phyloP scores from a whole-genome alignment of 1,139 yeast species.

The Hansenula lynferdii region DNA sequence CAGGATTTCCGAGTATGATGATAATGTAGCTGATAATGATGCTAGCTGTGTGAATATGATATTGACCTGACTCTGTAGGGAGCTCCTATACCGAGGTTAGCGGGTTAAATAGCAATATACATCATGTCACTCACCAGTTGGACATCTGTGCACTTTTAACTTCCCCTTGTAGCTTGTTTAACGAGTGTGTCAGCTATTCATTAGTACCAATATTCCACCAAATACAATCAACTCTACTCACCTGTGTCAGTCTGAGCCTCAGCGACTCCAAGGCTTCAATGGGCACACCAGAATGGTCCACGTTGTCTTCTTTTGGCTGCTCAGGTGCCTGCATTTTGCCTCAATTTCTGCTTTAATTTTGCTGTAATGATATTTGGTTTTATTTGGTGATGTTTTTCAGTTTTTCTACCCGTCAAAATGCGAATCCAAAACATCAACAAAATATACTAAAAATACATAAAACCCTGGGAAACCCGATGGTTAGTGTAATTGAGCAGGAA shows the following conservation, averaged over 20 bases:
- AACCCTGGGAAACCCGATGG: no score
- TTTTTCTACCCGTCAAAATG: no score
- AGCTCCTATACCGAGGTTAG: no score
- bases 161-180: constrained; percentile 39
- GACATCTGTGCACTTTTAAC: constrained; percentile 31
- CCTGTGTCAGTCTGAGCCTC: constrained; percentile 53
- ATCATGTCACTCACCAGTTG: constrained; percentile 30
- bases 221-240: constrained; percentile 4
- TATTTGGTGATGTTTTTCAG: neutral
- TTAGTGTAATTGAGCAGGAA: no score
- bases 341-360: no score
- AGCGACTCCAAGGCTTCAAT: constrained; percentile 56
- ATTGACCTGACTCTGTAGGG: constrained; percentile 76
- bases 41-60: constrained; percentile 77
- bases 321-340: constrained; percentile 9
- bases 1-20: constrained; percentile 54
- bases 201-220: neutral
- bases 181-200: constrained; percentile 35
- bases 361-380: no score
- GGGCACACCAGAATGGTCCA: constrained; percentile 41
- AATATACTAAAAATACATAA: no score
- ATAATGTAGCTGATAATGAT: constrained; percentile 65
- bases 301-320: constrained; percentile 2
- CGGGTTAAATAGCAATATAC: no score
- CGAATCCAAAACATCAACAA: no score